Percentiles rank a stretch among this genome's conserved stretches.
Evolutionary conservation across 306 rosid species (phyloP).

Genomic region (Quercus rubra): DNA sequence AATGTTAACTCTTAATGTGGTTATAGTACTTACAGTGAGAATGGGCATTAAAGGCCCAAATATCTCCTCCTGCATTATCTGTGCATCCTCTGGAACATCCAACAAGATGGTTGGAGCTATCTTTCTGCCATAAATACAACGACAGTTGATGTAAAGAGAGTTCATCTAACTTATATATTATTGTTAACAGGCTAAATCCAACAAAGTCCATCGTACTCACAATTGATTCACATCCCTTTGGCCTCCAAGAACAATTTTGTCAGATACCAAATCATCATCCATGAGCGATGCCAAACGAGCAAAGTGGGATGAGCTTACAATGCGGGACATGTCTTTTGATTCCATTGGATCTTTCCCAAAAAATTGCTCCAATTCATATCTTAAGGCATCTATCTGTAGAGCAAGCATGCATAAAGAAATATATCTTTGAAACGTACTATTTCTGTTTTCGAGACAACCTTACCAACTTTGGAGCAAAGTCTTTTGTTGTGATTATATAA

Average conservation of each 20-base stretch:
- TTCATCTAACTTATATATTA: not conserved
- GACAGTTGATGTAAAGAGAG: conserved; percentile 11
- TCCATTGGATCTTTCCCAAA: conserved; percentile 58
- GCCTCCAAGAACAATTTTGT: conserved; percentile 74
- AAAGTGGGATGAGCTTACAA: conserved; percentile 60
- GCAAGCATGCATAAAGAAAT: conserved; percentile 13
- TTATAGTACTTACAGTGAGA: conserved; percentile 48
- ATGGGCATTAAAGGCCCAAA: conserved; percentile 80
- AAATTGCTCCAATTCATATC: conserved; percentile 42
- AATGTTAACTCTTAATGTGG: conserved; percentile 1
- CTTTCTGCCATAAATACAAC: conserved; percentile 41
- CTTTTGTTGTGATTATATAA: conserved; percentile 68
- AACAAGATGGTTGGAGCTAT: conserved; percentile 76
- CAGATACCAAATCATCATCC: conserved; percentile 61
- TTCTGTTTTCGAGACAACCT: conserved; percentile 19
- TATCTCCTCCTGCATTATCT: conserved; percentile 79
- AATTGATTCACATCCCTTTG: conserved; percentile 57
- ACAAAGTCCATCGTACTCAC: conserved; percentile 38
- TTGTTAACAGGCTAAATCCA: conserved; percentile 13
- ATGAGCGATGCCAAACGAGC: conserved; percentile 54
- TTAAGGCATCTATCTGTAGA: conserved; percentile 54
- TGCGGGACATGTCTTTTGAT: conserved; percentile 64
- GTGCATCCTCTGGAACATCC: conserved; percentile 64
- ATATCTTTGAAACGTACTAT: not conserved
- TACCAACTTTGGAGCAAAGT: conserved; percentile 73